phyloP scores from a whole-genome alignment of 768 basidiomycete species.

The Ramaria sp. region DNA sequence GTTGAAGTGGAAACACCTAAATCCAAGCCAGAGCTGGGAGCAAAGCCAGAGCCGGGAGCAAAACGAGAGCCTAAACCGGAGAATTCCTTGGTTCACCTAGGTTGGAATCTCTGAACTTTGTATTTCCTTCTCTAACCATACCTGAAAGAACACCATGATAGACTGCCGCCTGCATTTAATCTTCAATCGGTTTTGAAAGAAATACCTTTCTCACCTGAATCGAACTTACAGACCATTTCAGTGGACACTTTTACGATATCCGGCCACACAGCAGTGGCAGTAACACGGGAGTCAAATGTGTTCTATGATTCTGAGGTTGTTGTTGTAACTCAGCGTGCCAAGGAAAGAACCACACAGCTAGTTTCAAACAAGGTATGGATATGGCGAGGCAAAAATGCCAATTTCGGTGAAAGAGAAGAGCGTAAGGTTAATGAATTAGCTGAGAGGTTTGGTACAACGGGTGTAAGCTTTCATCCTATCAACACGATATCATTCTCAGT shows the following conservation, averaged over 20 bases:
- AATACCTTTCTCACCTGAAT: constrained; percentile 17
- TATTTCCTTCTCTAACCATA: constrained; percentile 4
- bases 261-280: constrained; percentile 35
- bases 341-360: constrained; percentile 52
- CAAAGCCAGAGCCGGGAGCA: constrained; percentile 24
- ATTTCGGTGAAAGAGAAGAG: constrained; percentile 48
- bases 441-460: constrained; percentile 55
- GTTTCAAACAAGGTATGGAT: constrained; percentile 65
- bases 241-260: constrained; percentile 58
- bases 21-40: constrained; percentile 10
- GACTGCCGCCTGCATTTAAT: constrained; percentile 38
- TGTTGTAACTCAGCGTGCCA: constrained; percentile 57
- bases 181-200: constrained; percentile 34
- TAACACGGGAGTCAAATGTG: constrained; percentile 37
- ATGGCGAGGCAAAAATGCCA: constrained; percentile 55
- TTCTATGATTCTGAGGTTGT: constrained; percentile 72
- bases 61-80: too few species aligned
- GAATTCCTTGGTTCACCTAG: constrained; percentile 4
- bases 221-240: constrained; percentile 48
- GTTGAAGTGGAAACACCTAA: background rate
- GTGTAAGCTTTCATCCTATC: constrained; percentile 31
- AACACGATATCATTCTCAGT: background rate
- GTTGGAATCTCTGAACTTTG: background rate
- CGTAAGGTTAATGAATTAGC: constrained; percentile 61
- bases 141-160: constrained; percentile 28